Percentiles rank a stretch among this genome's conserved stretches.
phyloP scores from a whole-genome alignment of 176 grass and related monocot genomes.

The Oryza glaberrima region DNA sequence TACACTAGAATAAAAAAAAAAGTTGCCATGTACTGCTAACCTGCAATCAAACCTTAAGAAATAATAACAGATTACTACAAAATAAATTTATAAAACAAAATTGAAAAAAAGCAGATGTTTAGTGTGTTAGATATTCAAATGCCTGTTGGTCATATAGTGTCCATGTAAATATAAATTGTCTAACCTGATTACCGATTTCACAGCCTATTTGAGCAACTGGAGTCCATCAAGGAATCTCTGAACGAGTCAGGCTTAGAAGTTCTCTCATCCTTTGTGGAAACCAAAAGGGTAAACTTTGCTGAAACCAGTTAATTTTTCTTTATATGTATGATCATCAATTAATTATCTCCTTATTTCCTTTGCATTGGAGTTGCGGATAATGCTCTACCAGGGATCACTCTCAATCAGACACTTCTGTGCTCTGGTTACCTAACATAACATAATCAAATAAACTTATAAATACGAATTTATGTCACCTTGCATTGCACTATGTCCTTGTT shows the following conservation, averaged over 20 bases:
- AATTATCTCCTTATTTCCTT: neutral
- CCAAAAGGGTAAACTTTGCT: constrained; percentile 73
- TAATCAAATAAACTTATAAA: neutral
- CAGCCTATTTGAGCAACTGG: constrained; percentile 83
- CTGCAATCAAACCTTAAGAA: constrained; percentile 17
- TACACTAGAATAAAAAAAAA: neutral
- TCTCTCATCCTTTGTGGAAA: constrained; percentile 69
- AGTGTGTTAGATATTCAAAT: constrained; percentile 2
- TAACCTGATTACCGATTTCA: constrained; percentile 30
- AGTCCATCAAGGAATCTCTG: constrained; percentile 88
- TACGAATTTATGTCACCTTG: constrained; percentile 17
- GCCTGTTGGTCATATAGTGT: constrained; percentile 7
- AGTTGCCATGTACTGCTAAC: constrained; percentile 15
- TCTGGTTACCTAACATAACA: constrained; percentile 15
- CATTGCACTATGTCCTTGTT: constrained; percentile 14
- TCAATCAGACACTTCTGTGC: constrained; percentile 11
- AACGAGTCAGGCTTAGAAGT: constrained; percentile 63
- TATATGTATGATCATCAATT: neutral
- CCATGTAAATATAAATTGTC: constrained; percentile 5
- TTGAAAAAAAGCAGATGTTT: neutral
- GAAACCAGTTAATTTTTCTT: neutral
- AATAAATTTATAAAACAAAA: constrained; percentile 1
- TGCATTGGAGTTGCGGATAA: neutral
- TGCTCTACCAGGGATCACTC: neutral
- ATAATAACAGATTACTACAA: neutral